Evolutionary conservation across 2,329 filamentous ascomycete species (phyloP), one percentile per base, ranked within the genome.

Genomic region (Talaromyces piceae): DNA sequence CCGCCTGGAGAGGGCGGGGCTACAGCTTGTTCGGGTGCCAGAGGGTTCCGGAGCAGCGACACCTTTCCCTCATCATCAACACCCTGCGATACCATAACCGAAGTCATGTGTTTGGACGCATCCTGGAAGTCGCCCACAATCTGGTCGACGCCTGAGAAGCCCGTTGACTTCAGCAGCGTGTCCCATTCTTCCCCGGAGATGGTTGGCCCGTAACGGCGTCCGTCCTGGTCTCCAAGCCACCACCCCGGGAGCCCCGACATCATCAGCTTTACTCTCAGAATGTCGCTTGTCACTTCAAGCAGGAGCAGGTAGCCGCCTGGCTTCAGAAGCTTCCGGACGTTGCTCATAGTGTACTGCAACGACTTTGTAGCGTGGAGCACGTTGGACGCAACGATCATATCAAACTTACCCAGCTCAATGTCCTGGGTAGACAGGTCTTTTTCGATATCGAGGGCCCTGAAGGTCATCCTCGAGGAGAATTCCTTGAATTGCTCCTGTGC

Each of bases 401-500:
- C 45, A n/a, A 31, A 47, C 6, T 20, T 30, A 23, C 28, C 26
- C 16, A 1, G 13, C 1, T 47, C 27, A 23, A 47, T 25, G 0
- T 61, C 61, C 28, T 65, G 57, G 6, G 58, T 53, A n/a, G n/a
- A n/a, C n/a, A n/a, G n/a, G n/a, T n/a, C n/a, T n/a, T n/a, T n/a
- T 11, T 54, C 58, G 18, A 67, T 62, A 46, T 70, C 65, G 4
- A 68, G 57, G 0, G 56, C 58, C 2, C 55, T 49, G 43, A 62
- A 69, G 16, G 61, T 57, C 5, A 69, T 47, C 1, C 45, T 61
- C 1, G 57, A 52, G 2, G 37, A 41, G 58, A 57, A 64, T 12
- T 44, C 47, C 11, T 50, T 55, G 20, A 66, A 62, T 23, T 56
- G 57, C 3, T 57, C 50, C n/a, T 59, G 58, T 1, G 61, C 61